Percentiles rank a stretch among this genome's conserved stretches.
These are phyloP conservation scores for Thozetella sp. DNA, from an alignment of 495 filamentous ascomycete genomes.

Conservation along the genomic window DNA sequence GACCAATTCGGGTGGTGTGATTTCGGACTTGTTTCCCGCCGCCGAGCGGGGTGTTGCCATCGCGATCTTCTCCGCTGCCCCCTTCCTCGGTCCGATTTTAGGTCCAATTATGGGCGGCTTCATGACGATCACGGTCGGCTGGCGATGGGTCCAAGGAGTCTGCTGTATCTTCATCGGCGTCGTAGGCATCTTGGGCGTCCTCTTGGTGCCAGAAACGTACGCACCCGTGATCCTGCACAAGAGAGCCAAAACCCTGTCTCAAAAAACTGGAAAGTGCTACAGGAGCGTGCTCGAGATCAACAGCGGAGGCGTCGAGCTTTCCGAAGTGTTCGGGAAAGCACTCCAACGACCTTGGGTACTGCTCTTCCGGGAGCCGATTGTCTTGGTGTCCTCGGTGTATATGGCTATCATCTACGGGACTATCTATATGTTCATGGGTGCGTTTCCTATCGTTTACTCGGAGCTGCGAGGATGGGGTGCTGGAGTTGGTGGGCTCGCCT, in stretches of 20 bases:
- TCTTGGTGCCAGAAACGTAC: slow-evolving; percentile 88
- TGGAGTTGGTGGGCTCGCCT: slow-evolving; percentile 76
- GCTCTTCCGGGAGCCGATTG: slow-evolving; percentile 81
- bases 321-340: slow-evolving; percentile 45
- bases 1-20: slow-evolving; percentile 76
- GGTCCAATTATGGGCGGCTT: slow-evolving; percentile 63
- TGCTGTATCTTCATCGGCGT: slow-evolving; percentile 71
- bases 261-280: slow-evolving; percentile 68
- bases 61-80: slow-evolving; percentile 65
- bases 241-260: slow-evolving; percentile 66
- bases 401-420: slow-evolving; percentile 81
- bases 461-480: slow-evolving; percentile 69
- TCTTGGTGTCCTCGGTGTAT: slow-evolving; percentile 74
- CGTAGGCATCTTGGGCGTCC: slow-evolving; percentile 59
- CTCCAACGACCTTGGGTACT: slow-evolving; percentile 74
- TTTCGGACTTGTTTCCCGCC: slow-evolving; percentile 72
- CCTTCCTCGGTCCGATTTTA: slow-evolving; percentile 70
- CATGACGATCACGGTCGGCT: slow-evolving; percentile 58
- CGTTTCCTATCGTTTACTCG: slow-evolving; percentile 81
- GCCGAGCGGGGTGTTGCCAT: slow-evolving; percentile 65
- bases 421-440: slow-evolving; percentile 87
- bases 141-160: slow-evolving; percentile 68
- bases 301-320: slow-evolving; percentile 47
- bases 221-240: slow-evolving; percentile 67
- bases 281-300: slow-evolving; percentile 56